phyloP scores from a whole-genome alignment of 768 basidiomycete genomes.

The Rubroboletus satanas region DNA sequence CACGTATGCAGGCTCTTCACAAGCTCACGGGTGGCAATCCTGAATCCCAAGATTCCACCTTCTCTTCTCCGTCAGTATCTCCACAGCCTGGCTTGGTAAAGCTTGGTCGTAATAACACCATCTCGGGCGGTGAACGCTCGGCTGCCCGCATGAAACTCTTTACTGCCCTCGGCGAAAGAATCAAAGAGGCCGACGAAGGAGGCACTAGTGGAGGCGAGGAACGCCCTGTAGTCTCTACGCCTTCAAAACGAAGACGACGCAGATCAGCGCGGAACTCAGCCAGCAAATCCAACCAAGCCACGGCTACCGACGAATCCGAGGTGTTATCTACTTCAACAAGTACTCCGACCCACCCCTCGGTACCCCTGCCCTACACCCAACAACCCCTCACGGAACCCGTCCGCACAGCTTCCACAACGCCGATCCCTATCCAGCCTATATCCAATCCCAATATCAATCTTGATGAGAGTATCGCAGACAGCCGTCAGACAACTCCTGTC shows the following conservation, averaged over 20 bases:
- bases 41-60: slow-evolving; percentile 54
- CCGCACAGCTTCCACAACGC: slow-evolving; percentile 28
- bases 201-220: slow-evolving; percentile 61
- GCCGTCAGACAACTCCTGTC: slow-evolving; percentile 34
- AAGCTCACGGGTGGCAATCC: slow-evolving; percentile 73
- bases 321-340: slow-evolving; percentile 44
- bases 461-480: slow-evolving; percentile 29
- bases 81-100: slow-evolving; percentile 44
- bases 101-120: slow-evolving; percentile 72
- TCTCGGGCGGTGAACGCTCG: slow-evolving; percentile 74
- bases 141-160: slow-evolving; percentile 70
- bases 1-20: slow-evolving; percentile 73
- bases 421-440: slow-evolving; percentile 28
- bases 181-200: slow-evolving; percentile 61
- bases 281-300: slow-evolving; percentile 36
- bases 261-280: slow-evolving; percentile 44
- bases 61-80: slow-evolving; percentile 49
- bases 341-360: slow-evolving; percentile 55
- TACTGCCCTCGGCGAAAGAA: slow-evolving; percentile 53
- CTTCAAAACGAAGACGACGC: slow-evolving; percentile 54
- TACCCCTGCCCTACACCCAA: slow-evolving; percentile 44
- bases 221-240: slow-evolving; percentile 35
- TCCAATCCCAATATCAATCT: slow-evolving; percentile 25
- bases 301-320: slow-evolving; percentile 47
- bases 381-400: slow-evolving; percentile 25